These are phyloP conservation scores for Aureobasidium sp. DNA, from an alignment of 2,329 filamentous ascomycete species.

Conservation along the genomic window DNA sequence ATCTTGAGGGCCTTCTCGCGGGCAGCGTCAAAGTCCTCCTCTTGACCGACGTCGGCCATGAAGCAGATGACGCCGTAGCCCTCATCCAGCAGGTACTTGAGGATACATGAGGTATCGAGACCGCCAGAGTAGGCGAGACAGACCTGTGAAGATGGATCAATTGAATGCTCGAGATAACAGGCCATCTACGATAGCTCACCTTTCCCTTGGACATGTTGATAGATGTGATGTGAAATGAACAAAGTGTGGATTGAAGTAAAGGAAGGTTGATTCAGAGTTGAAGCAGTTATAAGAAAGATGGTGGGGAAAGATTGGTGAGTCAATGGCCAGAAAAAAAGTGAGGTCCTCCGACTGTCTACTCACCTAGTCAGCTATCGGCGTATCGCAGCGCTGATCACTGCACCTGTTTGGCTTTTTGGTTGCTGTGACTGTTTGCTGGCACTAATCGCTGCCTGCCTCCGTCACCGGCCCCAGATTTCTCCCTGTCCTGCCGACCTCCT, in stretches of 20 bases:
- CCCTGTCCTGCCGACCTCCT: background rate
- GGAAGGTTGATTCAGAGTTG: background rate
- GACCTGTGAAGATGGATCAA: conserved; percentile 22
- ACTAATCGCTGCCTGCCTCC: background rate
- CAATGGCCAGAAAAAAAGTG: conserved; percentile 8
- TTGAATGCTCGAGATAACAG: background rate
- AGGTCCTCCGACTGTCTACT: background rate
- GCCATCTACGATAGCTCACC: background rate
- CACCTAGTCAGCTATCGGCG: conserved; percentile 4
- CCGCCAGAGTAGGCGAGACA: conserved; percentile 46
- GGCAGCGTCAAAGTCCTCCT: conserved; percentile 65
- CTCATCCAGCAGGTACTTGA: conserved; percentile 41
- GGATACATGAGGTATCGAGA: conserved; percentile 52
- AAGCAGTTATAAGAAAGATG: background rate
- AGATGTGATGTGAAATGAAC: conserved; percentile 1
- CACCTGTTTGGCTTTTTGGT: background rate
- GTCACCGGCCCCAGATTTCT: background rate
- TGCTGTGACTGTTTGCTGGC: conserved; percentile 6
- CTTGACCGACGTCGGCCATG: conserved; percentile 55
- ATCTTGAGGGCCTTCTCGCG: conserved; percentile 64
- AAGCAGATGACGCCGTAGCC: conserved; percentile 58
- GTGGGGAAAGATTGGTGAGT: background rate
- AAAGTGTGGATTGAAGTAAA: background rate
- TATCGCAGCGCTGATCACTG: conserved; percentile 8
- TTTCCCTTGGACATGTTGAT: conserved; percentile 14